Evolutionary conservation across 1,284 basidiomycete species (phyloP), one percentile per base, ranked within the genome.

Genomic region (Boletellus deceptivus): DNA sequence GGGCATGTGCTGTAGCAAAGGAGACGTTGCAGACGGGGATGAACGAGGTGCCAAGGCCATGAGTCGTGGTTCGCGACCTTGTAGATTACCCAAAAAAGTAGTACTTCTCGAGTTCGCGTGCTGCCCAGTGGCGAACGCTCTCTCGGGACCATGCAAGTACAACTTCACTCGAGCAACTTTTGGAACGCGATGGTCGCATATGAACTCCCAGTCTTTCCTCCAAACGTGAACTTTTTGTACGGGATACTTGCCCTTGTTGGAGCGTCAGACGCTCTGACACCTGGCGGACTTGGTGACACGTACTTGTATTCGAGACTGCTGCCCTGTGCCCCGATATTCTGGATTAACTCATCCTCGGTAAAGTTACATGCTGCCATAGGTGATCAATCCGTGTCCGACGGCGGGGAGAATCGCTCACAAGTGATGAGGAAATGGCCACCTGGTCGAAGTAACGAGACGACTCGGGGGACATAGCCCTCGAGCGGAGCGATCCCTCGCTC

Each of bases 341-440:
- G 60, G 54, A 75, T 80, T 35, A 96, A 69, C 63, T 96, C 93
- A 0, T 84, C 79, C 58, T 91, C 84, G 0, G 93, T 96, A 64
- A 93, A 96, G 65, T 96, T 96, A 65, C 93, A 95, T 7, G 89
- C 86, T 89, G n/a, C 7, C 6, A n/a, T 14, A 3, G n/a, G 17
- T 33, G 25, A 40, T 48, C 16, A 48, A 34, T 34, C 7, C 22
- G 11, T 25, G 45, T 29, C 34, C 29, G 20, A 22, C 25, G 14
- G 36, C n/a, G 33, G 18, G 3, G 34, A 22, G n/a, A 29, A 59
- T 67, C 27, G 60, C 78, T 62, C 60, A 90, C 90, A 93, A 34
- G 91, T 94, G 53, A 95, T 92, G 41, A 95, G 72, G 63, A 95
- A 93, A 58, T 78, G 73, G 5, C 86, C 90, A 0, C 82, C 85